Evolutionary conservation across 257 asterid species (phyloP).

Genomic region (Nicotiana sylvestris): DNA sequence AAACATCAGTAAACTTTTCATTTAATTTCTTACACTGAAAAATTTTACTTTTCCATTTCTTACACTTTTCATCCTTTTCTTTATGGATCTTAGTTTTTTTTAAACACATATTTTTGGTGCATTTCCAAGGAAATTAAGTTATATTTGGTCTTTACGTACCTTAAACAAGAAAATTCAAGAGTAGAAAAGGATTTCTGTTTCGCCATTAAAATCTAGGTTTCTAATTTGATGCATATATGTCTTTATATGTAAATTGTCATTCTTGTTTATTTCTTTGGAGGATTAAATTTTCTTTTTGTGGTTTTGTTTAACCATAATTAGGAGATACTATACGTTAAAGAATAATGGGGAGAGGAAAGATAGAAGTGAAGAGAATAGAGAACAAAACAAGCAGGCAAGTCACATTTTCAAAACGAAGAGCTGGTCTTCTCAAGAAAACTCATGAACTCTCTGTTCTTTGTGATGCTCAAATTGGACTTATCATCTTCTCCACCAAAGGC

Average conservation of each 20-base stretch:
- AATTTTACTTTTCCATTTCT: too few species aligned
- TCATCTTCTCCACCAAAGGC: slow-evolving; percentile 72
- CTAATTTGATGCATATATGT: neutral
- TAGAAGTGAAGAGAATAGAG: slow-evolving; percentile 81
- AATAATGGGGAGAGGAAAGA: slow-evolving; percentile 67
- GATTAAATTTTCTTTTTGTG: too few species aligned
- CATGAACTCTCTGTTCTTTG: slow-evolving; percentile 88
- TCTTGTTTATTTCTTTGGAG: neutral
- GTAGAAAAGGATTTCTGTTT: neutral
- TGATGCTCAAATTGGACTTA: slow-evolving; percentile 79
- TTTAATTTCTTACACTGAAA: too few species aligned
- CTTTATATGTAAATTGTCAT: neutral
- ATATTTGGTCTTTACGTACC: neutral
- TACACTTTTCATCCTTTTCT: slow-evolving; percentile 12
- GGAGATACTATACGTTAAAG: neutral
- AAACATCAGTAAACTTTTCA: neutral
- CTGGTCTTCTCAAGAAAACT: slow-evolving; percentile 73
- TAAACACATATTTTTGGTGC: neutral
- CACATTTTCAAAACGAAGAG: slow-evolving; percentile 67
- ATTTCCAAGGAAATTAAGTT: neutral
- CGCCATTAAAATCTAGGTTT: neutral
- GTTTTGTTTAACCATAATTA: neutral
- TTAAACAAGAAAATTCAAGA: slow-evolving; percentile 22
- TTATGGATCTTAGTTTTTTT: neutral
- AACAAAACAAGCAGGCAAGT: slow-evolving; percentile 82